Base-by-base conservation (phyloP, 768 basidiomycete species). In the Suillus lakei region DNA sequence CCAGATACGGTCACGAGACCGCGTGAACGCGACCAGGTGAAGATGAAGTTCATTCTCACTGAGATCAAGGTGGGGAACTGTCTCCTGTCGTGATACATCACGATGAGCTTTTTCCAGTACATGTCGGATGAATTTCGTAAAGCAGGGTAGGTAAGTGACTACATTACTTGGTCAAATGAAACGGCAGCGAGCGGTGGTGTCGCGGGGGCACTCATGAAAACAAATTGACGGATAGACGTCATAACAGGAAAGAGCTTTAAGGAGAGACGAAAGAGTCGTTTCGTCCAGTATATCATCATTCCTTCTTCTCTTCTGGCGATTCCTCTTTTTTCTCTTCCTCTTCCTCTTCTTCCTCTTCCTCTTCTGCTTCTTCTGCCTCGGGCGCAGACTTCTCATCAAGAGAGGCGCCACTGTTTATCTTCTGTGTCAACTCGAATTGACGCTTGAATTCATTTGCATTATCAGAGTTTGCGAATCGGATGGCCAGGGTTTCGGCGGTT, bases 401-500 rank as follows among this genome's bases (percentile, higher is more conserved):
- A 65, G 69, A 71, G 56, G 72, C 65, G 64, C 74, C 71, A 23
- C 71, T 66, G 72, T 96, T 96, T 67, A 74, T 84, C 76, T 83
- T 84, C 81, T 93, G 93, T 62, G 91, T 96, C 6, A 85, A 81
- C 79, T 98, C 95, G 77, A 99, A 99, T 61, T 87, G 91, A 44
- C 81, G 78, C 85, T 97, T 98, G 85, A 99, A 99, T 64, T 91
- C 84, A 68, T 77, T 85, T 60, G 98, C 98, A 78, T 96, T 95
- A 21, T 99, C 96, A 64, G 94, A 82, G 81, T 98, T 99, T 69
- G 95, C 97, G 72, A 99, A 99, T 63, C 98, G 93, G 76, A 99
- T 98, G 60, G 98, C 98, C 67, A 99, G 89, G 30, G 98, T 99
- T 82, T 99, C 98, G 26, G 96, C 77, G 53, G 94, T 91, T 28